Percentiles rank a stretch among this genome's conserved stretches.
These are phyloP conservation scores for Gyromitra esculenta DNA, from an alignment of 2,329 filamentous ascomycete species.

Conservation along the genomic window DNA sequence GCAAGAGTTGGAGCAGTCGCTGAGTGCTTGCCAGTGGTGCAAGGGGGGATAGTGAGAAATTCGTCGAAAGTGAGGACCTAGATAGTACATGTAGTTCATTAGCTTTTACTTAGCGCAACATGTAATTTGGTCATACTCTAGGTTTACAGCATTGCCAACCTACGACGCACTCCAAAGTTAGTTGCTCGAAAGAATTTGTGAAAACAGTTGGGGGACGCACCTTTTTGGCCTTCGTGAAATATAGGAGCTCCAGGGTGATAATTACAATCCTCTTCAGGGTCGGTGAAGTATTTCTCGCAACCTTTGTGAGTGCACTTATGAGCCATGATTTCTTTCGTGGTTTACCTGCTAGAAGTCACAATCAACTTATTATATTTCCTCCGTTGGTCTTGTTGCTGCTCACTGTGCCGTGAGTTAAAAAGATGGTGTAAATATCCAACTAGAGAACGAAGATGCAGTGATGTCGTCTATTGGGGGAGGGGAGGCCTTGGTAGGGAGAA, in stretches of 20 bases:
- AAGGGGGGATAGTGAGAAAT: constrained; percentile 91
- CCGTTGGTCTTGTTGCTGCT: background rate
- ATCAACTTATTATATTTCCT: background rate
- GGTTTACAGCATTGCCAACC: constrained; percentile 99
- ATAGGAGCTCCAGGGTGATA: constrained; percentile 94
- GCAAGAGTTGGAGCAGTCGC: constrained; percentile 71
- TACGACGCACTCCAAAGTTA: constrained; percentile 60
- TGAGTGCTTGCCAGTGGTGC: constrained; percentile 91
- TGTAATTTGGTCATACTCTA: constrained; percentile 40
- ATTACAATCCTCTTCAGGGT: constrained; percentile 81
- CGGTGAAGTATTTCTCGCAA: constrained; percentile 87
- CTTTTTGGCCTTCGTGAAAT: constrained; percentile 99
- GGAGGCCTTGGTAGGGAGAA: background rate
- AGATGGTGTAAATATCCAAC: background rate
- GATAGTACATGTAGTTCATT: constrained; percentile 21
- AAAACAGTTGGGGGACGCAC: constrained; percentile 65
- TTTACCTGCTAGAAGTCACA: background rate
- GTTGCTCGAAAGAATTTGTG: background rate
- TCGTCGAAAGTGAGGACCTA: constrained; percentile 97
- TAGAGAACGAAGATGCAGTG: background rate
- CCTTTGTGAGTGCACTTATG: constrained; percentile 93
- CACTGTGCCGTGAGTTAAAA: background rate
- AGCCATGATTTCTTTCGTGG: constrained; percentile 33
- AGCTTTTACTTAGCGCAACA: constrained; percentile 5
- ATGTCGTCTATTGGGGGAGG: background rate